phyloP scores from a whole-genome alignment of 179 eudicot species.

The Nepenthes alata region DNA sequence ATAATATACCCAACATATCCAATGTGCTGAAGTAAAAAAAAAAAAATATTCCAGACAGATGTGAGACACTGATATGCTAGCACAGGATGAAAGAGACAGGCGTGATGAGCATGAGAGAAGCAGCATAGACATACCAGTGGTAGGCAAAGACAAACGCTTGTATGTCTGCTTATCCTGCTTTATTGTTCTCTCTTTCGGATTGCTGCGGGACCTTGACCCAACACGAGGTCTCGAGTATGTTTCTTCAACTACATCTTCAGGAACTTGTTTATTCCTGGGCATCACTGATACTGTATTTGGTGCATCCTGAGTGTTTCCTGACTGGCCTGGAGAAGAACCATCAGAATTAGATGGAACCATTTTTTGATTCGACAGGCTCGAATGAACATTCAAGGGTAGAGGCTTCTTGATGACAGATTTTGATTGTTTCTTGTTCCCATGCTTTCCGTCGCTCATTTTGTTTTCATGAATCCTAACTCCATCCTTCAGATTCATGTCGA shows the following conservation, averaged over 20 bases:
- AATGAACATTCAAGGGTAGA: conserved; percentile 20
- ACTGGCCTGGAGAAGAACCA: conserved; percentile 45
- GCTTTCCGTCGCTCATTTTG: conserved; percentile 36
- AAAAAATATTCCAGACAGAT: neutral
- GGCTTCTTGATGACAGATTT: conserved; percentile 52
- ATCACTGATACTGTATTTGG: conserved; percentile 18
- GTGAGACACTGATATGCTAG: too few relatives aligned
- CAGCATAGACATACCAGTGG: conserved; percentile 28
- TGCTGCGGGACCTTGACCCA: conserved; percentile 66
- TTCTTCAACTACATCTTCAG: conserved; percentile 48
- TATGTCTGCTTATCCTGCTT: conserved; percentile 41
- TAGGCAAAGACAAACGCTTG: conserved; percentile 68
- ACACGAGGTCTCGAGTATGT: conserved; percentile 35
- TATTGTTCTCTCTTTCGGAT: conserved; percentile 69
- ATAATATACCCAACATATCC: too few relatives aligned
- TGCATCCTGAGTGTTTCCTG: conserved; percentile 32
- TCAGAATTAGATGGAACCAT: conserved; percentile 42
- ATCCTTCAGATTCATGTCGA: conserved; percentile 59
- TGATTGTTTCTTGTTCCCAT: conserved; percentile 26
- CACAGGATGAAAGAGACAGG: neutral
- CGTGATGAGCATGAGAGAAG: neutral
- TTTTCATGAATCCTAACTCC: conserved; percentile 44
- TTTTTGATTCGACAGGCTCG: conserved; percentile 32
- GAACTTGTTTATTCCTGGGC: conserved; percentile 33
- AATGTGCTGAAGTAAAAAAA: neutral